Evolutionary conservation across 805 yeast genomes (phyloP).

Genomic region (Cyberlindnera subsufficiens): DNA sequence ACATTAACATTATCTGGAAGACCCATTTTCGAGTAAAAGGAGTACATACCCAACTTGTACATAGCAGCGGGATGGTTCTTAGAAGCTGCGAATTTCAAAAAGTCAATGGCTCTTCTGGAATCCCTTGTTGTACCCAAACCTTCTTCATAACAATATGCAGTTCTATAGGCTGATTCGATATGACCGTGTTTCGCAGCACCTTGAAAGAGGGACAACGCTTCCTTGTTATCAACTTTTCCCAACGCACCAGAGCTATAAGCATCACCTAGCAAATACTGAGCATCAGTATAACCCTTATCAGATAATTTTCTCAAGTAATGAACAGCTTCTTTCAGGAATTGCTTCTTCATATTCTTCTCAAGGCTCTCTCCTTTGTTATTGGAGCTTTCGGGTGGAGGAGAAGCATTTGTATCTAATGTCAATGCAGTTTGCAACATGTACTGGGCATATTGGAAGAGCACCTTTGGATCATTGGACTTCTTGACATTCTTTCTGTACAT

Average conservation of each 20-base stretch:
- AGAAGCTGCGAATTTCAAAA: slow-evolving; percentile 78
- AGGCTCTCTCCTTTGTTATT: slow-evolving; percentile 22
- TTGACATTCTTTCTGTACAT: slow-evolving; percentile 82
- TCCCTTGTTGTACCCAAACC: slow-evolving; percentile 92
- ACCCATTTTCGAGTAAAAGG: slow-evolving; percentile 83
- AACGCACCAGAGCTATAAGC: slow-evolving; percentile 80
- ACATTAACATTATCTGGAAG: slow-evolving; percentile 58
- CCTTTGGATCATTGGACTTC: slow-evolving; percentile 76
- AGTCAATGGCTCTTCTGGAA: slow-evolving; percentile 78
- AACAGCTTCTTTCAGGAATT: slow-evolving; percentile 72
- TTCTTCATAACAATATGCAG: slow-evolving; percentile 87
- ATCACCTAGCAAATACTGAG: slow-evolving; percentile 91
- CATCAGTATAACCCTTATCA: slow-evolving; percentile 79
- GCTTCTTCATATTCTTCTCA: slow-evolving; percentile 37
- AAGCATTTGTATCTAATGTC: slow-evolving; percentile 34
- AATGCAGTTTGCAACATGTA: slow-evolving; percentile 84
- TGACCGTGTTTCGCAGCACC: slow-evolving; percentile 93
- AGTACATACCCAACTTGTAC: slow-evolving; percentile 85
- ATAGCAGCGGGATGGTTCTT: slow-evolving; percentile 96
- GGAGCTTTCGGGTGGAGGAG: not conserved
- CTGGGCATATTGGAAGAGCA: slow-evolving; percentile 88
- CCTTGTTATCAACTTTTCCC: slow-evolving; percentile 72
- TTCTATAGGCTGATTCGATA: slow-evolving; percentile 84
- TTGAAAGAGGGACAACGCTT: slow-evolving; percentile 72
- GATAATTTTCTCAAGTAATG: slow-evolving; percentile 63